A percentile compares a stretch with the other conserved stretches of the same genome.
phyloP scores from a whole-genome alignment of 2,329 filamentous ascomycete genomes.

The Pseudogymnoascus sp. region DNA sequence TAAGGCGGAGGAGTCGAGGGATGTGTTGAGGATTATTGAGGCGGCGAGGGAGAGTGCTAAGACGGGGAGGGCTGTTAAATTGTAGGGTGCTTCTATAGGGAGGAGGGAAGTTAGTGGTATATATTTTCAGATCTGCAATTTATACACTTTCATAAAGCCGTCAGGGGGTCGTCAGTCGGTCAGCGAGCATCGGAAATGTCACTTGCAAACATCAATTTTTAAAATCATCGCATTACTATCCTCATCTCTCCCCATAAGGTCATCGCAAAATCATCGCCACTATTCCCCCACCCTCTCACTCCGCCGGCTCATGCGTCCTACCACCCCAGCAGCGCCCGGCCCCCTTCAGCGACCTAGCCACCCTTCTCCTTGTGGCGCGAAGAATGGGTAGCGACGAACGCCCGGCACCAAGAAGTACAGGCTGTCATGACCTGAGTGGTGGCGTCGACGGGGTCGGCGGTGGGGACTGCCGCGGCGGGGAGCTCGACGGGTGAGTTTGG shows the following conservation, averaged over 20 bases:
- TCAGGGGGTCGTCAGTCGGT: no score
- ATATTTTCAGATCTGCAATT: neutral
- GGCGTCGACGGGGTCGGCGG: neutral
- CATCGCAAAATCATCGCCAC: neutral
- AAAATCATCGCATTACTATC: neutral
- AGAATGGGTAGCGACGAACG: neutral
- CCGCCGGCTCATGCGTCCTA: neutral
- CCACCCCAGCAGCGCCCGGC: neutral
- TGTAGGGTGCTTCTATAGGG: neutral
- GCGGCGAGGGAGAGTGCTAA: slow-evolving; percentile 44
- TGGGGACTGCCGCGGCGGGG: neutral
- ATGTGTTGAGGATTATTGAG: slow-evolving; percentile 49
- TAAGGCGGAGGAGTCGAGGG: slow-evolving; percentile 41
- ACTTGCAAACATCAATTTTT: neutral
- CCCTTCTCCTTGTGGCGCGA: neutral
- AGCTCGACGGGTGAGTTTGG: neutral
- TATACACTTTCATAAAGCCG: neutral
- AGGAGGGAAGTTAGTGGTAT: neutral
- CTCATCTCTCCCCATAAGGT: neutral
- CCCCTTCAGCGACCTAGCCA: neutral
- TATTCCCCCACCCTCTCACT: neutral
- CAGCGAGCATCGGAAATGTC: neutral
- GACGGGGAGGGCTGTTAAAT: slow-evolving; percentile 32
- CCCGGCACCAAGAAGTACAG: neutral
- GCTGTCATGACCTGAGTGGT: neutral